phyloP scores from a whole-genome alignment of 2,329 filamentous ascomycete species.

The Ophiosphaerella korrae region DNA sequence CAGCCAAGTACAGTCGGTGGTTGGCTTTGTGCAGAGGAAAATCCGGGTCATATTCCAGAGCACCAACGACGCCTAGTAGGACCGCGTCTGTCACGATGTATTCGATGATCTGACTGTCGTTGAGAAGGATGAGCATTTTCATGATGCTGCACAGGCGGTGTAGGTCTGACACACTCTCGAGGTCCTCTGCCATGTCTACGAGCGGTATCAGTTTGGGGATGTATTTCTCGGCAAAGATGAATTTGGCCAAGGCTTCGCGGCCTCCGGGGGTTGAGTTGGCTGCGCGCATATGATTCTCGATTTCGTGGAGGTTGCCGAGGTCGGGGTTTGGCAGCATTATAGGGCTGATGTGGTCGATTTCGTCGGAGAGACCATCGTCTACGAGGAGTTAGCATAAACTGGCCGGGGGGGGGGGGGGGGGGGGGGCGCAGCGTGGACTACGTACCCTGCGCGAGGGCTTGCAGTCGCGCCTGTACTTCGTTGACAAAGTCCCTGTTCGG shows the following conservation, averaged over 20 bases:
- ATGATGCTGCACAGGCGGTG: slow-evolving; percentile 96
- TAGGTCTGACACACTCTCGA: slow-evolving; percentile 84
- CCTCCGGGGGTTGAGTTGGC: slow-evolving; percentile 76
- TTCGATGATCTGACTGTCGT: slow-evolving; percentile 94
- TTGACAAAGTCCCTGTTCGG: slow-evolving; percentile 84
- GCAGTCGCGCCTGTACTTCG: slow-evolving; percentile 77
- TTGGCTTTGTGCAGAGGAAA: slow-evolving; percentile 98
- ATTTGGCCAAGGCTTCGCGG: slow-evolving; percentile 85
- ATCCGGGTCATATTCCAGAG: slow-evolving; percentile 96
- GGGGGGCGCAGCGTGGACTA: not conserved
- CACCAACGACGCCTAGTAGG: slow-evolving; percentile 89
- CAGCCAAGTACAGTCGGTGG: slow-evolving; percentile 88
- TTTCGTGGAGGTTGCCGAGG: slow-evolving; percentile 80
- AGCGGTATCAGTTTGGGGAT: slow-evolving; percentile 84
- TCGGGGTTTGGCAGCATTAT: slow-evolving; percentile 79
- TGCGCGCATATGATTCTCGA: slow-evolving; percentile 81
- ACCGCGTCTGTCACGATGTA: slow-evolving; percentile 88
- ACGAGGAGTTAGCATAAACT: slow-evolving; percentile 19
- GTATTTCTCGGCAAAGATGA: slow-evolving; percentile 83
- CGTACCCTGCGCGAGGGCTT: slow-evolving; percentile 67
- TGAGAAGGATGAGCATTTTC: slow-evolving; percentile 93
- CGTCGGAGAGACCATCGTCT: slow-evolving; percentile 90
- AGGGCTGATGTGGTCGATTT: slow-evolving; percentile 72
- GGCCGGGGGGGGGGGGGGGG: too few species aligned
- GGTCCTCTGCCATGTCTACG: slow-evolving; percentile 86